Percentiles rank a stretch among this genome's conserved stretches.
Conservation (phyloP, 2,329 filamentous ascomycete species). For the Trichoderma simmonsii region DNA sequence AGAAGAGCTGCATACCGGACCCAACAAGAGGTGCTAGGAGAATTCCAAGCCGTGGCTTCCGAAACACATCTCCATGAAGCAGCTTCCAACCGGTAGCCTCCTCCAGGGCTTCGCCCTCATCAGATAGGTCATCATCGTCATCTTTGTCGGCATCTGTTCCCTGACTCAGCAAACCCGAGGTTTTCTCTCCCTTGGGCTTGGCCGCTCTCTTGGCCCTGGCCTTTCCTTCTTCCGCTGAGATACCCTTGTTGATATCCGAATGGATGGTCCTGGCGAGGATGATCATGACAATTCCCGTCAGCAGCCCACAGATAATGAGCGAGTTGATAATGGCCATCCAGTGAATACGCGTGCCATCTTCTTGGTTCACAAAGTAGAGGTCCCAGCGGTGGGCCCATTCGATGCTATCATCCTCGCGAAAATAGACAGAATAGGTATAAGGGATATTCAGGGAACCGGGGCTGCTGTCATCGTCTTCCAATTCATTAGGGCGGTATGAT, state of each 20-base stretch:
- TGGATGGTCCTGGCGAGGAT: conserved; percentile 76
- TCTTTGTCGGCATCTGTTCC: conserved; percentile 48
- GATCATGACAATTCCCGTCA: conserved; percentile 76
- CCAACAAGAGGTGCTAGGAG: conserved; percentile 78
- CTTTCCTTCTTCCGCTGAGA: conserved; percentile 64
- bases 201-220: conserved; percentile 54
- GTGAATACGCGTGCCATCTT: conserved; percentile 76
- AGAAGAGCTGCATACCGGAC: conserved; percentile 81
- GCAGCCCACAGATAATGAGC: conserved; percentile 73
- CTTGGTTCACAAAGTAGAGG: conserved; percentile 83
- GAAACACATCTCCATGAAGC: conserved; percentile 83
- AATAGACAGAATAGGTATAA: conserved; percentile 88
- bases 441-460: conserved; percentile 68
- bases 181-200: conserved; percentile 45
- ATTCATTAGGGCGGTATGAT: conserved; percentile 49
- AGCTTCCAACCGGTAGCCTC: conserved; percentile 87
- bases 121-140: conserved; percentile 60
- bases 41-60: conserved; percentile 65
- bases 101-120: conserved; percentile 61
- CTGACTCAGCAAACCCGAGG: conserved; percentile 59
- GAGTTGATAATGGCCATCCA: conserved; percentile 90
- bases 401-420: conserved; percentile 73
- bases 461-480: conserved; percentile 56
- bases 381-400: conserved; percentile 88
- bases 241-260: conserved; percentile 73